These are phyloP conservation scores for Podosphaera xanthii DNA, from an alignment of 2,329 filamentous ascomycete genomes.

Conservation along the genomic window DNA sequence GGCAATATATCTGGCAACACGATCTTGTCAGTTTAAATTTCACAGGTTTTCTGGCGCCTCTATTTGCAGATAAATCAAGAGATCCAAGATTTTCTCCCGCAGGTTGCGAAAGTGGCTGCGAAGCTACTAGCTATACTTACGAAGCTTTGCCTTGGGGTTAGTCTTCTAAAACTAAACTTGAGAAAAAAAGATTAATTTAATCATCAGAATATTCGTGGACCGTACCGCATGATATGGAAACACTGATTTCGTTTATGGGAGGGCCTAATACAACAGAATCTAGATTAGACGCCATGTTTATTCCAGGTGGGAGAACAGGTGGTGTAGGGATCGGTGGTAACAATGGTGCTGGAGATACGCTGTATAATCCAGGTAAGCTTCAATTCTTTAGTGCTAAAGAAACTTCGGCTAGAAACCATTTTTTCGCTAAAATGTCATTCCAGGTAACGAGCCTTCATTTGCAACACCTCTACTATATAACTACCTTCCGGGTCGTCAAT, in stretches of 20 bases:
- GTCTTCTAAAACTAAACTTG: neutral
- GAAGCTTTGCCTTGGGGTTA: slow-evolving; percentile 25
- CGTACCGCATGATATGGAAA: slow-evolving; percentile 32
- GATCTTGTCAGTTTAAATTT: slow-evolving; percentile 33
- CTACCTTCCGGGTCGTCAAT: slow-evolving; percentile 34
- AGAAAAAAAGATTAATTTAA: neutral
- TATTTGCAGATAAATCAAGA: slow-evolving; percentile 22
- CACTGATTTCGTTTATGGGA: slow-evolving; percentile 24
- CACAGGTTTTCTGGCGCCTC: slow-evolving; percentile 42
- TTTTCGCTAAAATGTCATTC: slow-evolving; percentile 21
- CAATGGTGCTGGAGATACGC: slow-evolving; percentile 1
- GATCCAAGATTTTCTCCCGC: slow-evolving; percentile 11
- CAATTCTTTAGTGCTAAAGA: neutral
- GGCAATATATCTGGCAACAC: slow-evolving; percentile 49
- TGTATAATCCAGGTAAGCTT: slow-evolving; percentile 1
- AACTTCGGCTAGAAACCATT: slow-evolving; percentile 23
- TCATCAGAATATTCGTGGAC: slow-evolving; percentile 24
- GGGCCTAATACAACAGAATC: slow-evolving; percentile 24
- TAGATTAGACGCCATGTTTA: slow-evolving; percentile 28
- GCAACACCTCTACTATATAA: slow-evolving; percentile 46
- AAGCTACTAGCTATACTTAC: slow-evolving; percentile 15
- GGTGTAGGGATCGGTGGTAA: slow-evolving; percentile 1
- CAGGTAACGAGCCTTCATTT: slow-evolving; percentile 21
- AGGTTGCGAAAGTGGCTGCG: neutral
- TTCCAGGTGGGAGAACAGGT: neutral